These are phyloP conservation scores for Afroboletus lepidellus DNA, from an alignment of 1,284 basidiomycete genomes.

Conservation along the genomic window DNA sequence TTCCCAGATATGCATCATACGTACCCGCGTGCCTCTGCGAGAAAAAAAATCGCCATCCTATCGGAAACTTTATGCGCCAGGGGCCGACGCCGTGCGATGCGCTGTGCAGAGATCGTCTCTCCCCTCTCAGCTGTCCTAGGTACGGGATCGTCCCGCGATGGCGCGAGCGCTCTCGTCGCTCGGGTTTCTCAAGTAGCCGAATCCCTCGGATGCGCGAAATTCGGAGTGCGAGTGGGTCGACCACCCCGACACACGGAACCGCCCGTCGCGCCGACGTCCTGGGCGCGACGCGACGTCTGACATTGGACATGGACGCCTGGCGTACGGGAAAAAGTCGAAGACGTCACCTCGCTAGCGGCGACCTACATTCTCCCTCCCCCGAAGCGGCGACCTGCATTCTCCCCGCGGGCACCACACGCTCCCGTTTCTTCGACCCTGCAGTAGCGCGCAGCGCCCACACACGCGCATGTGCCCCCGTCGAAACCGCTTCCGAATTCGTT, in stretches of 20 bases:
- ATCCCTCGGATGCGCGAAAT: neutral
- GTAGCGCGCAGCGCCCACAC: neutral
- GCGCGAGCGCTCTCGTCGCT: neutral
- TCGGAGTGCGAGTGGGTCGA: neutral
- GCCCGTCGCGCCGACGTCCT: neutral
- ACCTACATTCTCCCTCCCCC: no score
- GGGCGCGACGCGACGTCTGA: neutral
- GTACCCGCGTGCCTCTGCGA: neutral
- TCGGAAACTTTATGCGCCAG: conserved; percentile 16
- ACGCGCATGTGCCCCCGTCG: neutral
- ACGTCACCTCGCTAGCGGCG: no score
- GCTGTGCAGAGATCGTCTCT: conserved; percentile 10
- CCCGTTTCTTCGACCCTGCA: neutral
- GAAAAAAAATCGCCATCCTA: conserved; percentile 5
- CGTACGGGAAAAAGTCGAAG: no score
- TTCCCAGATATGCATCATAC: conserved; percentile 2
- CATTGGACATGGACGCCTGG: neutral
- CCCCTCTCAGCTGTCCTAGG: conserved; percentile 3
- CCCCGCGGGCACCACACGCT: no score
- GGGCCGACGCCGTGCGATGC: neutral
- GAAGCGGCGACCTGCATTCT: no score
- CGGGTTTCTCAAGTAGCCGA: conserved; percentile 9
- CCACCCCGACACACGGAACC: neutral
- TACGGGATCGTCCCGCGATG: conserved; percentile 15
- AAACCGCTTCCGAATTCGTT: neutral